phyloP scores from a whole-genome alignment of 1,284 basidiomycete species.

The Trichosporon asahii region DNA sequence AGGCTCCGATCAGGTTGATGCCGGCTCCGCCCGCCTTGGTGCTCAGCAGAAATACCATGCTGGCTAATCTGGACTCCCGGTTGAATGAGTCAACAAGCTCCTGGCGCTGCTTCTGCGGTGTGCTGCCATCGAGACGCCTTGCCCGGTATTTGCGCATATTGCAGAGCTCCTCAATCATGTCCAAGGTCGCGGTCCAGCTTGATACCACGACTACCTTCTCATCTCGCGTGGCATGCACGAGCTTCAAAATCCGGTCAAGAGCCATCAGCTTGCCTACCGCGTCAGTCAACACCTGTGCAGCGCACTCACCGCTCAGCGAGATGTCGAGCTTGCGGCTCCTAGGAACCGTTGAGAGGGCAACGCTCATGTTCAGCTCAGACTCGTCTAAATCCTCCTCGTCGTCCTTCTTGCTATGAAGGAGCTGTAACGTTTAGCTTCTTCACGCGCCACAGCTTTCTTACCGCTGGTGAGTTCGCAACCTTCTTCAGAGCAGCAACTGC shows the following conservation, averaged over 20 bases:
- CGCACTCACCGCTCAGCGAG: constrained; percentile 19
- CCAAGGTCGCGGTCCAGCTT: constrained; percentile 84
- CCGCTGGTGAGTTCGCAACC: constrained; percentile 86
- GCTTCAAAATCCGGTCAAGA: constrained; percentile 67
- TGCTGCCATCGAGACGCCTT: constrained; percentile 84
- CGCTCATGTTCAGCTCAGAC: neutral
- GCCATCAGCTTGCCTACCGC: constrained; percentile 69
- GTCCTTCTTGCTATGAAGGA: constrained; percentile 69
- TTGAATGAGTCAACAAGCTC: constrained; percentile 53
- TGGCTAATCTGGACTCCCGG: constrained; percentile 29
- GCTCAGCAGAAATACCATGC: constrained; percentile 82
- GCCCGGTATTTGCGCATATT: constrained; percentile 71
- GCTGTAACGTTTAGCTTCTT: constrained; percentile 25
- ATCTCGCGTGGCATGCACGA: constrained; percentile 65
- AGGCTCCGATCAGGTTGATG: constrained; percentile 87
- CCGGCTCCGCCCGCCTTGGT: constrained; percentile 95
- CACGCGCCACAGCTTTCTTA: constrained; percentile 15
- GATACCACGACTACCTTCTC: constrained; percentile 93
- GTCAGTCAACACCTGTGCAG: neutral
- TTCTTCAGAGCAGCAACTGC: constrained; percentile 63
- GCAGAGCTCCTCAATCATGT: constrained; percentile 85
- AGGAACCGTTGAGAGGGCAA: neutral
- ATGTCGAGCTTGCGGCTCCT: constrained; percentile 9
- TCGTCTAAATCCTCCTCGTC: constrained; percentile 22
- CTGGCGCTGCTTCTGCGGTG: constrained; percentile 73